phyloP scores from a whole-genome alignment of 768 basidiomycete species.

The Xerocomellus chrysenteron region DNA sequence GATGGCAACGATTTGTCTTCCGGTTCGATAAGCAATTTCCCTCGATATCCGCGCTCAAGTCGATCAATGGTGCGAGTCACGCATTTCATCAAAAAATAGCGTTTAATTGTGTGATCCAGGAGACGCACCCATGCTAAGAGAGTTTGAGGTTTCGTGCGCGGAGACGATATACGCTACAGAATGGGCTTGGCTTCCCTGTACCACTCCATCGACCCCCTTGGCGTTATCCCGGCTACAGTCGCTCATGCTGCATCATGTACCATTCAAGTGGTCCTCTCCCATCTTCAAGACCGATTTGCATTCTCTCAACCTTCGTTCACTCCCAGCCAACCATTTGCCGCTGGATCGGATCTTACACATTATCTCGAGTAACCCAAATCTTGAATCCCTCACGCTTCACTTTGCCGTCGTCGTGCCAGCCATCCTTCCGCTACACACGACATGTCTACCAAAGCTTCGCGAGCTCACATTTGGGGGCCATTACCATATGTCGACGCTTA shows the following conservation, averaged over 20 bases:
- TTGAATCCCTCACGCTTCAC: conserved; percentile 58
- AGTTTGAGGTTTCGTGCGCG: conserved; percentile 76
- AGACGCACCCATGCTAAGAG: conserved; percentile 67
- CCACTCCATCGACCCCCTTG: conserved; percentile 32
- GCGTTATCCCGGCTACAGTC: conserved; percentile 50
- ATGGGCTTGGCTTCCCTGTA: conserved; percentile 75
- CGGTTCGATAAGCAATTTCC: conserved; percentile 75
- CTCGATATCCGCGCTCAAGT: conserved; percentile 70
- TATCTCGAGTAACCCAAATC: conserved; percentile 53
- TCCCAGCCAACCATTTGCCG: conserved; percentile 60
- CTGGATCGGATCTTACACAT: conserved; percentile 71
- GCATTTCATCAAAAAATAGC: not conserved
- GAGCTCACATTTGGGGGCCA: conserved; percentile 65
- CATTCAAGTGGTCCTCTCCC: conserved; percentile 77
- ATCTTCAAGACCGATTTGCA: conserved; percentile 61
- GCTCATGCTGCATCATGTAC: conserved; percentile 67
- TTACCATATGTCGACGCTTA: conserved; percentile 57
- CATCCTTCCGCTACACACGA: conserved; percentile 58
- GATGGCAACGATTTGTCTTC: conserved; percentile 82
- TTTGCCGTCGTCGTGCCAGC: conserved; percentile 60
- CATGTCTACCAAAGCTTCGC: conserved; percentile 54
- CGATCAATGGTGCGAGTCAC: conserved; percentile 57
- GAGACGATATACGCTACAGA: conserved; percentile 60
- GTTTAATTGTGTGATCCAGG: conserved; percentile 39
- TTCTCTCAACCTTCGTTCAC: conserved; percentile 61